Evolutionary conservation across 2,329 filamentous ascomycete species (phyloP), one percentile per base, ranked within the genome.

Genomic region (Aaosphaeria pasadenensis): DNA sequence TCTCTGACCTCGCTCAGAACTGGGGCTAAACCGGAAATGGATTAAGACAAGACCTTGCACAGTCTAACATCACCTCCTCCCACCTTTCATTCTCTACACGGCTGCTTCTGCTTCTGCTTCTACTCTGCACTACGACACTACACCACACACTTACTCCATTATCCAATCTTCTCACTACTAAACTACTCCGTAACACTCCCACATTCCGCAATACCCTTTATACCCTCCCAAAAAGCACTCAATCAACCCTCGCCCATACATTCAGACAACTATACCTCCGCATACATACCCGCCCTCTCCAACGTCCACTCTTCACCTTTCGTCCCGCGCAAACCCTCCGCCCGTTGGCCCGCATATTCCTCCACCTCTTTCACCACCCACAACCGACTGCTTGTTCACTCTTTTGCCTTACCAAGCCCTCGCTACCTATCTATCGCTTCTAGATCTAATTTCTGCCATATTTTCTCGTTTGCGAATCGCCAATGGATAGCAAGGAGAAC

Each of bases 401-500:
- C 66, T 44, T 63, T 65, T 58, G 52, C 56, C 53, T 54, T 54
- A 64, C 63, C 62, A 61, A 66, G 63, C 64, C 17, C 17, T 24
- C 17, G 17, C 17, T 24, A 24, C 17, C 17, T 24, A 13, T 36
- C 33, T 36, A 9, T 13, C n/a, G 29, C 39, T 32, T 48, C 39
- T 42, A 44, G 51, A 42, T 24, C 17, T 24, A 24, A 24, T 24
- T 44, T 39, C 33, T 36, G 7, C 41, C 43, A 46, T 52, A 29
- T 46, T 42, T 43, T 43, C 40, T 42, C 32, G 40, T 49, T 49
- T 52, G 44, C 42, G 42, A 53, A 50, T 49, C 56, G 44, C 57
- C 66, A 68, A 73, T 72, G 70, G 71, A 73, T 58, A 71, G 63
- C 58, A 67, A 62, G 52, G 70, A 71, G 49, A 74, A 72, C 57